Base-by-base conservation (phyloP, 192 early-diverging fungal genomes). In the Coemansia sp. region DNA sequence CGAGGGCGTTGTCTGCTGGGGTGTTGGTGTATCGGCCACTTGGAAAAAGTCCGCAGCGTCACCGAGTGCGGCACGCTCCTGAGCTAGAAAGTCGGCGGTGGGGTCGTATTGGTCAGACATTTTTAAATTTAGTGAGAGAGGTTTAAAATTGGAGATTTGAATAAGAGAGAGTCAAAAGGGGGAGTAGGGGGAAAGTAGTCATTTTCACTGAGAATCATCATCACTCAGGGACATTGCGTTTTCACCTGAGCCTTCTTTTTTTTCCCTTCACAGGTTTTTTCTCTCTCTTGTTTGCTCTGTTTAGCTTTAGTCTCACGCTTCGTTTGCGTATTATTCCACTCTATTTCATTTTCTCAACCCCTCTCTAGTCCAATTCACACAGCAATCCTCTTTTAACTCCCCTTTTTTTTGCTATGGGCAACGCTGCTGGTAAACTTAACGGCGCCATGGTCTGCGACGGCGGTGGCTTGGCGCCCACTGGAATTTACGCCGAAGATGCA, bases 71-170 rank as follows among this genome's bases (percentile, higher is more conserved):
- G 87, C 90, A 30, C 88, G 86, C 78, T 93, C 91, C 61, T 87
- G 84, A 20, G 91, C 90, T 49, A 93, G 85, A 60, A 93, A 93
- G 41, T 91, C 89, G 64, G 87, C 87, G 32, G 86, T 88, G 24
- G 89, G 90, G 64, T 93, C 90, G 64, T 40, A 66, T 15, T 61
- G 62, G 62, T 78, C 75, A 24, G 71, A 65, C 75, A 82, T 82
- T 71, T 35, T 50, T 35, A 32, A 40, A 39, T 35, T 50, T 35
- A 32, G 30, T 24, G 32, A 61, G 45, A 40, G 18, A 59, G 12
- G 27, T 47, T 60, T 39, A 56, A 56, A 64, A 62, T 43, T 34
- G 0, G 39, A 38, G 18, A 29, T 24, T 38, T 30, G 13, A 30
- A 5, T 55, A 27, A 13, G 62, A 52, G 38, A 3, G 44, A 45